Percentiles rank a stretch among this genome's conserved stretches.
These are phyloP conservation scores for Trichoderma arundinaceum DNA, from an alignment of 2,329 filamentous ascomycete species.

Conservation along the genomic window DNA sequence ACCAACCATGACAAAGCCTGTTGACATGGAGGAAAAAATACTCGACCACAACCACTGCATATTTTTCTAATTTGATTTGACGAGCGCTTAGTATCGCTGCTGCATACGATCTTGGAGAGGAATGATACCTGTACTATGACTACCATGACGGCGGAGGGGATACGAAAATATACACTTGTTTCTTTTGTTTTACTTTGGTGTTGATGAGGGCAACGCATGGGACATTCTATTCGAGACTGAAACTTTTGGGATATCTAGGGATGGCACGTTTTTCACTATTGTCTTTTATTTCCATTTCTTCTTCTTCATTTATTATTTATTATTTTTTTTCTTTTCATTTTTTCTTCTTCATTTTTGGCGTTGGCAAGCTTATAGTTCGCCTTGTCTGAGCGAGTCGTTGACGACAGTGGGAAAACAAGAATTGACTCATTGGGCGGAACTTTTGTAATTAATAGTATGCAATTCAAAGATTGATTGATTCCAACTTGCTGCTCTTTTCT, in stretches of 20 bases:
- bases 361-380: conserved; percentile 9
- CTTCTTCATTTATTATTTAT: background rate
- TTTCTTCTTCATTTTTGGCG: background rate
- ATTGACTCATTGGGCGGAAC: background rate
- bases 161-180: conserved; percentile 7
- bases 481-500: background rate
- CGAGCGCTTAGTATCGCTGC: background rate
- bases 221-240: conserved; percentile 12
- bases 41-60: background rate
- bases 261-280: background rate
- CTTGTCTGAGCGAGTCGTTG: background rate
- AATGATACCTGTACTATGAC: conserved; percentile 26
- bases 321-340: background rate
- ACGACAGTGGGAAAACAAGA: background rate
- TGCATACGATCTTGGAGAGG: background rate
- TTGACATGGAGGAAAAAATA: background rate
- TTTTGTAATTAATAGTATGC: conserved; percentile 17
- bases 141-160: conserved; percentile 11
- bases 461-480: background rate
- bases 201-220: conserved; percentile 4
- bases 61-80: conserved; percentile 5
- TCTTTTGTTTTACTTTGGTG: background rate
- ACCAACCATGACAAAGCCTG: conserved; percentile 11
- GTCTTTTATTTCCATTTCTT: background rate
- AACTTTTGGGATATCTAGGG: background rate